Evolutionary conservation across 2,329 filamentous ascomycete genomes (phyloP).

Genomic region (Botrytis paeoniae): DNA sequence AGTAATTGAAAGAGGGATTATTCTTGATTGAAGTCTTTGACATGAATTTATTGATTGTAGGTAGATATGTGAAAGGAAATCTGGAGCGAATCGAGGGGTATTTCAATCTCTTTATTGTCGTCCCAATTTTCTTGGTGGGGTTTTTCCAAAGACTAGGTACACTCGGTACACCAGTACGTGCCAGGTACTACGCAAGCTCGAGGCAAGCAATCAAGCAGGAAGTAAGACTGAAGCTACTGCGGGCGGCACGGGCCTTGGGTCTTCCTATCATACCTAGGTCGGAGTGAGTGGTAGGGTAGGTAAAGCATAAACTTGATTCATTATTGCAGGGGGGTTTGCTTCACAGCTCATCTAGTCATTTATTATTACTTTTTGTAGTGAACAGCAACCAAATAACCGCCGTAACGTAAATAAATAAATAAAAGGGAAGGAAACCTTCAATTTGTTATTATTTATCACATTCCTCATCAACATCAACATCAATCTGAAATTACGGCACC

Average conservation of each 20-base stretch:
- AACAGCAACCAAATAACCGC: background rate
- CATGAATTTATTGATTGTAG: background rate
- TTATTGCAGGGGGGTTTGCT: background rate
- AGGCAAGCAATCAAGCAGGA: background rate
- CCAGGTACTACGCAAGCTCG: background rate
- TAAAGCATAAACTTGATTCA: background rate
- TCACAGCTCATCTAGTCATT: background rate
- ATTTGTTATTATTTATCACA: background rate
- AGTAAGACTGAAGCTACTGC: background rate
- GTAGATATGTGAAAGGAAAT: background rate
- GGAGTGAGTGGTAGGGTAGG: too few species aligned
- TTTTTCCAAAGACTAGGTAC: background rate
- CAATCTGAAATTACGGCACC: background rate
- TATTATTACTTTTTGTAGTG: background rate
- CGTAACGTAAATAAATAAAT: background rate
- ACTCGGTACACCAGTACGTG: too few species aligned
- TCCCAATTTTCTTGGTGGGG: constrained; percentile 18
- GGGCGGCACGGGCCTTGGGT: background rate
- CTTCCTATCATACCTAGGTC: background rate
- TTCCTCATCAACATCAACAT: background rate
- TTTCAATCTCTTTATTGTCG: constrained; percentile 13
- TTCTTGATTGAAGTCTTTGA: background rate
- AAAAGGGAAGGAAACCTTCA: background rate
- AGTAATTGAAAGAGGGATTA: background rate
- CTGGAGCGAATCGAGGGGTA: constrained; percentile 4